Percentiles rank a stretch among this genome's conserved stretches.
Evolutionary conservation across 129 eudicot species (phyloP).

Genomic region (Scalesia atractyloides): DNA sequence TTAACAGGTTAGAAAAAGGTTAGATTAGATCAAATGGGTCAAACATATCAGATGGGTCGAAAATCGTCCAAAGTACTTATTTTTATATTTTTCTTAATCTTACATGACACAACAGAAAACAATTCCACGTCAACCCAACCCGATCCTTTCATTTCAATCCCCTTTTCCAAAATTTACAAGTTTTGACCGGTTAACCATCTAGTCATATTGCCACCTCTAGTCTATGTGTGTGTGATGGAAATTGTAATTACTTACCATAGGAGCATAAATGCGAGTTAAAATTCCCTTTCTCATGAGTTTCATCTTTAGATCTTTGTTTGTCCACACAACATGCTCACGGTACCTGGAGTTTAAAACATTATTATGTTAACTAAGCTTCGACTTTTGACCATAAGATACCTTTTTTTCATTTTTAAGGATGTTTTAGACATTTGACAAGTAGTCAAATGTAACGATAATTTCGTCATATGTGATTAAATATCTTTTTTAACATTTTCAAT

Average conservation of each 20-base stretch:
- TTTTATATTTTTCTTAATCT: not conserved
- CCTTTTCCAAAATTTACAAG: too few relatives aligned
- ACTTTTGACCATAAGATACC: too few relatives aligned
- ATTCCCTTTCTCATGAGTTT: slow-evolving; percentile 48
- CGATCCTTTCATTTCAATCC: too few relatives aligned
- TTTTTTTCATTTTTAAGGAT: too few relatives aligned
- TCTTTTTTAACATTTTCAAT: not conserved
- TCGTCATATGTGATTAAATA: not conserved
- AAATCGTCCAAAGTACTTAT: not conserved
- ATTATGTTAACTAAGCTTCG: too few relatives aligned
- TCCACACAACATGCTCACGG: slow-evolving; percentile 62
- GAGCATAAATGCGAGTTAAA: slow-evolving; percentile 53
- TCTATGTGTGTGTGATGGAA: not conserved
- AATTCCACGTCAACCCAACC: not conserved
- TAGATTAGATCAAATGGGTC: not conserved
- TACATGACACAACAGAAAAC: not conserved
- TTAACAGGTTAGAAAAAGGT: not conserved
- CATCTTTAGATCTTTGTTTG: slow-evolving; percentile 30
- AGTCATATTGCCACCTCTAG: not conserved
- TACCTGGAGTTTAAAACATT: slow-evolving; percentile 32
- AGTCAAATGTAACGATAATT: not conserved
- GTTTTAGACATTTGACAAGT: not conserved
- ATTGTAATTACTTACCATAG: slow-evolving; percentile 42
- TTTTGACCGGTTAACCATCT: too few relatives aligned
- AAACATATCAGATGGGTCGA: not conserved